Base-by-base conservation (phyloP, 2,329 filamentous ascomycete genomes). In the Microdochium nivale region DNA sequence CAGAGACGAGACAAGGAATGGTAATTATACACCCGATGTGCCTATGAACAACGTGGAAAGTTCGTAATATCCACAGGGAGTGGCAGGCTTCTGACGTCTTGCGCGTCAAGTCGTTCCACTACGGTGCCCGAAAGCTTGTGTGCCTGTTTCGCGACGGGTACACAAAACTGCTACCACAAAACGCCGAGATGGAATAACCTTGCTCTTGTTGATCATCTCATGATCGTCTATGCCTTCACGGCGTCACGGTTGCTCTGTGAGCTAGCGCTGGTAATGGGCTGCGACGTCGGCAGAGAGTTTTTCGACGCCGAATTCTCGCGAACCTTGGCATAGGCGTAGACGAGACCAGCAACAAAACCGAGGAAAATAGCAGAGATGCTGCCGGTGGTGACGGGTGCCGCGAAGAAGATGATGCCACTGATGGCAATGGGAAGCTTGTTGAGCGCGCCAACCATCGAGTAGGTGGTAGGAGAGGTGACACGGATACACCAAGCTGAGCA, bases 401-500 rank as follows among this genome's bases (percentile, higher is more conserved):
- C 83, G 72, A 99, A 99, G 79, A 99, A 99, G 62, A 99, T 72
- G 40, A 99, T 80, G 25, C 94, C 94, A 57, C 87, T 92, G 59
- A 99, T 70, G 51, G 94, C 94, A 60, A 99, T 91, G 43, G 94
- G 94, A 30, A 99, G 84, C 78, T 99, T 99, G 80, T 99, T 99
- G 63, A 99, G 78, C 19, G 92, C 90, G 56, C 94, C 94, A 52
- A 97, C 94, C 92, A 99, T 97, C 27, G 89, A 95, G 77, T 97
- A 99, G 2, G 94, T 99, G 9, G 94, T 99, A 19, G 91, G 96
- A 0, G 91, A 95, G 8, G 94, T 97, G 58, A 96, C 88, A 59
- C 94, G 91, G 57, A 99, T 95, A 67, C 94, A 97, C 94, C 94
- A 99, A 35, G 94, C 94, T 16, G 92, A 96, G 65, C 90, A 95